A percentile compares a stretch with the other conserved stretches of the same genome.
Evolutionary conservation across 1,284 basidiomycete species (phyloP).

Genomic region (Lentinula novae-zelandiae): DNA sequence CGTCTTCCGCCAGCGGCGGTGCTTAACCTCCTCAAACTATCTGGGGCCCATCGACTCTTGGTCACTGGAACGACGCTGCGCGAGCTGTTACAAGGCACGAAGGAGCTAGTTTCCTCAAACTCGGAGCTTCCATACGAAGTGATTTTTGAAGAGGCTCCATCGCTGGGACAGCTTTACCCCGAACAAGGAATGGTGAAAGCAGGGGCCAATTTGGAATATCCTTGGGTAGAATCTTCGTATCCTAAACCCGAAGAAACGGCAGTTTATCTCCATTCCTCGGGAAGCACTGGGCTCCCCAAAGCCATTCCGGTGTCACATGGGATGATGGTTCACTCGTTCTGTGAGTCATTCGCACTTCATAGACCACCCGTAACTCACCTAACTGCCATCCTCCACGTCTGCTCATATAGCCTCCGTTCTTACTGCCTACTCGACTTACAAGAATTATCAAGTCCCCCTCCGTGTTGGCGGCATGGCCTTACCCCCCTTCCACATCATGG

Average conservation of each 20-base stretch:
- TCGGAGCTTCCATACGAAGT: conserved; percentile 17
- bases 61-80: conserved; percentile 24
- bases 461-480: not conserved
- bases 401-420: not conserved
- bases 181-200: conserved; percentile 23
- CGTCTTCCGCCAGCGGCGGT: conserved; percentile 32
- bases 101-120: conserved; percentile 15
- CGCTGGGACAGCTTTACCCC: conserved; percentile 25
- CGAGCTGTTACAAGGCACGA: conserved; percentile 23
- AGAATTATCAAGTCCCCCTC: not conserved
- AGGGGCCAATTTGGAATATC: conserved; percentile 18
- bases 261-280: conserved; percentile 25
- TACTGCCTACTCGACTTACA: not conserved
- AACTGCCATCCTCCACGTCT: not conserved
- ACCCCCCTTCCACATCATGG: conserved; percentile 32
- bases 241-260: conserved; percentile 15
- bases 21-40: conserved; percentile 27
- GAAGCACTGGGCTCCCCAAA: conserved; percentile 28
- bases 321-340: not conserved
- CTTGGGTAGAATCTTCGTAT: not conserved
- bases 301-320: conserved; percentile 19
- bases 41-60: conserved; percentile 27
- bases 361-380: not conserved
- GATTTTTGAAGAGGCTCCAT: conserved; percentile 26
- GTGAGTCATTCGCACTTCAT: conserved; percentile 10